Evolutionary conservation across 1,284 basidiomycete genomes (phyloP).

Genomic region (Pascua sp.): DNA sequence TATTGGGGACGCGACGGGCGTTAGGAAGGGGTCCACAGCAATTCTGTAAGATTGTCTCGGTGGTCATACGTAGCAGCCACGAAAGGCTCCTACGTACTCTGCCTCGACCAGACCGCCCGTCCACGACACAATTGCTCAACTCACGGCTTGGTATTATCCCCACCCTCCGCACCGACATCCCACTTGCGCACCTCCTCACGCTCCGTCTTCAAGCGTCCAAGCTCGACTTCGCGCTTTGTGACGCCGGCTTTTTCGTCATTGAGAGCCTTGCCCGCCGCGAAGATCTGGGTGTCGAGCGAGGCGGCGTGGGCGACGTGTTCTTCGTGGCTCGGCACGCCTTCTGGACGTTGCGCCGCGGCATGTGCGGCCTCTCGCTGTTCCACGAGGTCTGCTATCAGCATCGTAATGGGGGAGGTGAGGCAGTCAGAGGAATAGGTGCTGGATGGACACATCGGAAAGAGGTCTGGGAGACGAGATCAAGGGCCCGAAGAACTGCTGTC

Average conservation of each 20-base stretch:
- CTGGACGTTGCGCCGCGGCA: slow-evolving; percentile 35
- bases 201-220: slow-evolving; percentile 29
- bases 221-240: slow-evolving; percentile 38
- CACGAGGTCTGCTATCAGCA: background rate
- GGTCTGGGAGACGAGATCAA: background rate
- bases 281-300: slow-evolving; percentile 36
- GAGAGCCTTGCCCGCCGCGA: slow-evolving; percentile 33
- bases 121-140: slow-evolving; percentile 5
- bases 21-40: too few species aligned
- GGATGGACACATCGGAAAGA: too few species aligned
- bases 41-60: too few species aligned
- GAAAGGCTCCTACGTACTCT: too few species aligned
- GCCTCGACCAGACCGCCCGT: too few species aligned
- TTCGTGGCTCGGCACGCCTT: slow-evolving; percentile 28
- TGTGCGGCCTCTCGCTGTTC: slow-evolving; percentile 19
- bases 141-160: slow-evolving; percentile 33
- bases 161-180: slow-evolving; percentile 30
- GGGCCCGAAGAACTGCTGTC: background rate
- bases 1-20: too few species aligned
- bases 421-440: background rate
- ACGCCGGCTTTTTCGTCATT: slow-evolving; percentile 38
- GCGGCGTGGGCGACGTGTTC: slow-evolving; percentile 38
- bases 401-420: too few species aligned
- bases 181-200: slow-evolving; percentile 33
- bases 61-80: too few species aligned